Evolutionary conservation across 257 asterid genomes (phyloP), one percentile per base, ranked within the genome.

Genomic region (Nyctanthes arbortristis): DNA sequence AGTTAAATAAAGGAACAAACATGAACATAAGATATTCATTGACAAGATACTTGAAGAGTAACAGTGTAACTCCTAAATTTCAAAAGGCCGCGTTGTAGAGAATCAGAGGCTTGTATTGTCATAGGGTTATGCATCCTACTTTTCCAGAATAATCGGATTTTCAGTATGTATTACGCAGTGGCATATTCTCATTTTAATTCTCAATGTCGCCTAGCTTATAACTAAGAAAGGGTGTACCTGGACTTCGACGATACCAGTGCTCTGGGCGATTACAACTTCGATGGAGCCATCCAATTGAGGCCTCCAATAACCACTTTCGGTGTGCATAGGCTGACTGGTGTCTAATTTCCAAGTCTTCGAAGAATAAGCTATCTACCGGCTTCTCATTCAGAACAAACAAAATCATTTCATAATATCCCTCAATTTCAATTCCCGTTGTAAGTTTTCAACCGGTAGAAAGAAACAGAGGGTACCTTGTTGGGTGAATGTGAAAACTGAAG

Each of bases 201-300:
- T n/a, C 18, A 39, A 39, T 35, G 18, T 16, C 52, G 16, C 2
- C 52, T 4, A 40, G 2, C 52, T 14, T 40, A 13, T 0, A 14
- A 40, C 4, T 14, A 40, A 40, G 18, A 3, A 12, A 14, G 52
- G 16, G 52, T 40, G 24, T 68, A 85, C 93, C 85, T 86, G 94
- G 55, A 89, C 92, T 80, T 89, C 96, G 61, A 77, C 94, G 0
- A 89, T 80, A 37, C 89, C 96, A 24, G 92, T 89, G 85, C 96
- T 89, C 79, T 89, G 96, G 22, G 96, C 92, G 45, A 89, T 79
- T 36, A 87, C 92, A 37, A 85, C 87, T 74, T 87, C 92, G 57
- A 89, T 79, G 8, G 87, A 70, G 0, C 94, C 96, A 14, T 87
- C 94, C 24, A 65, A 76, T 67, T 89, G 87, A 7, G 90, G 90